Conservation (phyloP, 345 rosid species). For the Arabidopsis suecica region DNA sequence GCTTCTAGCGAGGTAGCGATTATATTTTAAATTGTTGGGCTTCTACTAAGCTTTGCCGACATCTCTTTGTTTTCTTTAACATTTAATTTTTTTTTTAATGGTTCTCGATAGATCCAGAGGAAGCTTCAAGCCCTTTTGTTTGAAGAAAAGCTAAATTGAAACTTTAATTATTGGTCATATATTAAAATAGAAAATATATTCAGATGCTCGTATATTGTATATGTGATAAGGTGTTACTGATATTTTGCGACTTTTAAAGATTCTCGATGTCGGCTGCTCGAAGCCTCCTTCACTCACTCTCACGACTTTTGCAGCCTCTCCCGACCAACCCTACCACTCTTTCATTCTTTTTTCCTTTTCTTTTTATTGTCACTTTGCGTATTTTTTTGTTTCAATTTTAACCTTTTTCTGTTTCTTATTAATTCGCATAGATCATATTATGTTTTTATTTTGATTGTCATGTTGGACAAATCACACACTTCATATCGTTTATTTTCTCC, state of each 20-base stretch:
- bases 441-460: too few species aligned
- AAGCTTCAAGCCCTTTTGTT: constrained; percentile 24
- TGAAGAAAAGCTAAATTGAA: constrained; percentile 20
- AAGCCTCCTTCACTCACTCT: constrained; percentile 32
- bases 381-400: constrained; percentile 1
- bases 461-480: too few species aligned
- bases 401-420: too few species aligned
- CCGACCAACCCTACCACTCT: constrained; percentile 37
- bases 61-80: too few species aligned
- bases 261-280: constrained; percentile 47
- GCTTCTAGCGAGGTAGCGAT: too few species aligned
- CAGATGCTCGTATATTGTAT: constrained; percentile 37
- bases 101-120: background rate
- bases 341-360: background rate
- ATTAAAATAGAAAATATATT: constrained; percentile 9
- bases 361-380: background rate
- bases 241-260: constrained; percentile 29
- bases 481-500: too few species aligned
- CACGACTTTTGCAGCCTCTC: constrained; percentile 9
- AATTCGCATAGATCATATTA: too few species aligned
- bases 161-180: background rate
- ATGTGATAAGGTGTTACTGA: constrained; percentile 37
- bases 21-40: too few species aligned
- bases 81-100: background rate
- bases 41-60: too few species aligned